A percentile compares a stretch with the other conserved stretches of the same genome.
phyloP scores from a whole-genome alignment of 345 rosid species.

The Orychophragmus violaceus region DNA sequence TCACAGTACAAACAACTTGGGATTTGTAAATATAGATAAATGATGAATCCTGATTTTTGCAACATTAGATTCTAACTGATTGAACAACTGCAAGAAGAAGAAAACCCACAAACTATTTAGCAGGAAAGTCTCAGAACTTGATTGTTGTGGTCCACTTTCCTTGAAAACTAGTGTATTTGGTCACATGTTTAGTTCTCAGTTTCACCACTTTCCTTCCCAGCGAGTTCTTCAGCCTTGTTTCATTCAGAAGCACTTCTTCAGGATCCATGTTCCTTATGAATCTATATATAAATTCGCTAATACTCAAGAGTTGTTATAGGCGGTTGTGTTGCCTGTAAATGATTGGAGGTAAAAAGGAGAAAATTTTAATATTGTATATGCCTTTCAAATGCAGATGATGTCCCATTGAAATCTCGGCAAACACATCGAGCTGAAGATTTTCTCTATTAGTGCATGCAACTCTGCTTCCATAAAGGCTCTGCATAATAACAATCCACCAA shows the following conservation, averaged over 20 bases:
- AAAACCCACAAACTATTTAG: neutral
- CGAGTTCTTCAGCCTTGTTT: slow-evolving; percentile 65
- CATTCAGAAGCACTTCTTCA: slow-evolving; percentile 53
- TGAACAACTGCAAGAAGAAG: neutral
- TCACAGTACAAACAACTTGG: neutral
- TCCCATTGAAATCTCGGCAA: slow-evolving; percentile 62
- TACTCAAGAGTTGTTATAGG: neutral
- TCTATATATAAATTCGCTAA: neutral
- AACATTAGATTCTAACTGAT: neutral
- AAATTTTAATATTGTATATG: slow-evolving; percentile 50
- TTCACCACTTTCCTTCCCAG: slow-evolving; percentile 77
- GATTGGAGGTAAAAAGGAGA: neutral
- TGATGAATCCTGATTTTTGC: neutral
- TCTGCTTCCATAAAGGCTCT: slow-evolving; percentile 83
- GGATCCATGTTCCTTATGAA: slow-evolving; percentile 55
- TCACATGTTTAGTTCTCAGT: slow-evolving; percentile 67
- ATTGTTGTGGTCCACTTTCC: slow-evolving; percentile 73
- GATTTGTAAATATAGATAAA: neutral
- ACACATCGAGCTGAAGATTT: slow-evolving; percentile 73
- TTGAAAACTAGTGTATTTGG: slow-evolving; percentile 75
- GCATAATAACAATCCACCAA: neutral
- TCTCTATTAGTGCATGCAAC: slow-evolving; percentile 54
- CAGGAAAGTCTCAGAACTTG: slow-evolving; percentile 36
- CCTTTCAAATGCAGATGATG: slow-evolving; percentile 82
- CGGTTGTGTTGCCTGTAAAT: neutral